Base-by-base conservation (phyloP, 495 filamentous ascomycete genomes). In the Amorphotheca resinae region DNA sequence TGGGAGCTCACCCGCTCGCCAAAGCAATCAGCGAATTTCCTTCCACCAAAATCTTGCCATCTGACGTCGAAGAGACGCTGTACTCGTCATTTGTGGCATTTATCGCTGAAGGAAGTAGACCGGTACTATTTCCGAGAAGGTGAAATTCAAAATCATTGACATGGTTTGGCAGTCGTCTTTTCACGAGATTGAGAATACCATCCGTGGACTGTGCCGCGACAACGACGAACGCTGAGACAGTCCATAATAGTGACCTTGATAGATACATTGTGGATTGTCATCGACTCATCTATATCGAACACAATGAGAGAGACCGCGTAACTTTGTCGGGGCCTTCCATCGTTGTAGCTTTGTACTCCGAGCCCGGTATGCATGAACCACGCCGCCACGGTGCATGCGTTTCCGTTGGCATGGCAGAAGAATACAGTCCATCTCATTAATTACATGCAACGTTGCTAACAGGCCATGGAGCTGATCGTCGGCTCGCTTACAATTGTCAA, bases 21-120 rank as follows among this genome's bases (percentile, higher is more conserved):
- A 74, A 50, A 2, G 65, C 68, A 45, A 63, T 68, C 4, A 64
- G 42, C 0, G 65, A 57, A 25, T 60, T 69, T 0, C 69, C 69
- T 37, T 63, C 43, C n/a, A 74, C 60, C 1, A 58, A 44, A 28
- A 74, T 60, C 12, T 56, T 66, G 20, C 65, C 64, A 49, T 66
- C 55, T 0, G 37, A 17, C 7, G 51, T 49, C 20, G 52, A 66
- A 1, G 56, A 61, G 1, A 73, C 63, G 1, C 46, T 49, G 45
- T 66, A 74, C 21, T 57, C 46, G 49, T 74, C 70, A 47, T 66
- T 64, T 8, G 39, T 41, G 1, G 41, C 42, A 9, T 50, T 40
- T 1, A 47, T 48, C 25, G 15, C 20, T 18, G 18, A 21, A 37
- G 34, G 14, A 21, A 37, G 9, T 14, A 15, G 31, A 26, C 3